Base-by-base conservation (phyloP, 495 filamentous ascomycete genomes). In the Rhypophila decipiens region DNA sequence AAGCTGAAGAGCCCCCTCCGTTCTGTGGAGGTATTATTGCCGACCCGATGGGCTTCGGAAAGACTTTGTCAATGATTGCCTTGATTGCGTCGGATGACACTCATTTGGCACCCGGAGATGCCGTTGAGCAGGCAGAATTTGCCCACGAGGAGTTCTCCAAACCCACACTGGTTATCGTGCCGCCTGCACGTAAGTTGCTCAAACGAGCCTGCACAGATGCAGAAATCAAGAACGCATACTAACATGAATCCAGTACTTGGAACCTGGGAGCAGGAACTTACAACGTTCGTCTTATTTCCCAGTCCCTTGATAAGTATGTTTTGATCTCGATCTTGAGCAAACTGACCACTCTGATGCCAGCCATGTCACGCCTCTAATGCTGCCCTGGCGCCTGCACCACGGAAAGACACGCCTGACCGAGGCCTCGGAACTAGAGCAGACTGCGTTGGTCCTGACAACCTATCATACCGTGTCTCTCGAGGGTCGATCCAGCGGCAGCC, bases 31-130 rank as follows among this genome's bases (percentile, higher is more conserved):
- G 69, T 0, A 69, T 72, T 24, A 49, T 72, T 22, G 69, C 67
- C 1, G 69, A 72, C 34, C 51, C 61, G 4, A 71, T 71, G 68
- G 68, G 69, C 12, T 55, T 69, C 0, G 68, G 69, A 0, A 71
- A 71, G 58, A 64, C 63, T 2, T 39, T 72, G 9, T 63, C 56
- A 9, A 67, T 70, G 56, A 69, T 71, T 23, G 45, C 65, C 21
- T 42, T 72, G 7, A 41, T 66, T 17, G 67, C 64, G 24, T 48
- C 33, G 5, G 60, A 63, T 22, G 23, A n/a, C n/a, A n/a, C n/a
- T n/a, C n/a, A n/a, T n/a, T n/a, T n/a, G n/a, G n/a, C n/a, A n/a
- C n/a, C n/a, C n/a, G n/a, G n/a, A n/a, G n/a, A n/a, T n/a, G n/a
- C n/a, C n/a, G n/a, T n/a, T n/a, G n/a, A n/a, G n/a, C n/a, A n/a